Evolutionary conservation across 768 basidiomycete species (phyloP).

Genomic region (Dioszegia crocea): DNA sequence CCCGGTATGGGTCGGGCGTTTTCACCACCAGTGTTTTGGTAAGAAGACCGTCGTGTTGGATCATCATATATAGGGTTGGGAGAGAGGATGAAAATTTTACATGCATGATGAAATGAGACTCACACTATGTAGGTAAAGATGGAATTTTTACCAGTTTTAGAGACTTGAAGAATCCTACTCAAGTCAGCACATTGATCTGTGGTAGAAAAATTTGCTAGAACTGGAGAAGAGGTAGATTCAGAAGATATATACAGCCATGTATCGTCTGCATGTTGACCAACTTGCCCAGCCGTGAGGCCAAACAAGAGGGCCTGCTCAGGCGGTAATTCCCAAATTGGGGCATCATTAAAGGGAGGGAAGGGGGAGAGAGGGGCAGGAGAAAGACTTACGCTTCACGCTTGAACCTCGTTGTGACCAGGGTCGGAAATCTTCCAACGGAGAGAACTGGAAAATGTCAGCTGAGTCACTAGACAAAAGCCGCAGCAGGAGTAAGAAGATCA

Average conservation of each 20-base stretch:
- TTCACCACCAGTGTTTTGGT: slow-evolving; percentile 42
- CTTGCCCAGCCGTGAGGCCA: slow-evolving; percentile 29
- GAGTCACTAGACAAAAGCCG: neutral
- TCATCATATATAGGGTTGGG: slow-evolving; percentile 45
- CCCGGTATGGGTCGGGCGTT: slow-evolving; percentile 48
- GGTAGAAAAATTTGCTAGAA: neutral
- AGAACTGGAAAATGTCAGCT: slow-evolving; percentile 2
- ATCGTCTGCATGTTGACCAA: slow-evolving; percentile 36
- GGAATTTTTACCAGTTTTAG: neutral
- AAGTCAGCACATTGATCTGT: neutral
- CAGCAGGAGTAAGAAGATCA: slow-evolving; percentile 18
- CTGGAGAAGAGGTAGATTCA: slow-evolving; percentile 14
- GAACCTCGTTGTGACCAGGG: too few species aligned
- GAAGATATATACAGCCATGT: slow-evolving; percentile 49
- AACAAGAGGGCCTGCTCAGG: slow-evolving; percentile 31
- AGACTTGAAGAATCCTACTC: neutral
- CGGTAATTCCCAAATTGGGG: slow-evolving; percentile 48
- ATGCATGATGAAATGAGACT: neutral
- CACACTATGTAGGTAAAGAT: neutral
- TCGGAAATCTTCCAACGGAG: too few species aligned
- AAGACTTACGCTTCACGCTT: neutral
- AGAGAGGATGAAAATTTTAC: neutral
- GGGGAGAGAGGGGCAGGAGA: neutral
- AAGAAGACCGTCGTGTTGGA: slow-evolving; percentile 49
- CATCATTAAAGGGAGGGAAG: slow-evolving; percentile 33